Evolutionary conservation across 768 basidiomycete genomes (phyloP), one percentile per base, ranked within the genome.

Genomic region (Candolleomyces aberdarensis): DNA sequence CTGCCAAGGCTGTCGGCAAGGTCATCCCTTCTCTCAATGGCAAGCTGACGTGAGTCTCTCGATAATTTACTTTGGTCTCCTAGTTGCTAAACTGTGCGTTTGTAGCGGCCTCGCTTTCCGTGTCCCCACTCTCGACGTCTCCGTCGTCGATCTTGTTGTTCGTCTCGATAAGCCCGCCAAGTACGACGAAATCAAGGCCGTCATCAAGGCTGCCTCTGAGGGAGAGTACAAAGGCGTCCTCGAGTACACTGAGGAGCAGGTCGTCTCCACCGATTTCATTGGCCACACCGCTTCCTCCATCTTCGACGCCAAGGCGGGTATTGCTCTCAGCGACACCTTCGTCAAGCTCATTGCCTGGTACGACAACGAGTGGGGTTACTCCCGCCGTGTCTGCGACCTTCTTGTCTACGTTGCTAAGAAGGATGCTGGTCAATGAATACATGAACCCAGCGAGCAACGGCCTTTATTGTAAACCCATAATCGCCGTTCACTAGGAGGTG

Each of bases 1-100:
- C 96, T 65, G 96, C 96, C 75, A 99, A 98, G 86, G 95, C 95
- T 65, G 94, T 96, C 72, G 95, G 95, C 70, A 96, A 97, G 83
- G 95, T 99, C 77, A 98, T 98, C 74, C 96, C 96, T 62, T 74
- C 77, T 55, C 85, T 99, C 68, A 97, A 98, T 79, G 96, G 96
- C 80, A 98, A 98, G 82, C 88, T 99, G 72, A 98, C 95, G 91
- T 92, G 72, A 68, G 88, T 76, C 20, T 58, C 32, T 56, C 3
- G 36, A 54, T 58, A 32, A 43, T 32, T 39, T 61, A 52, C 60
- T 53, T 40, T 31, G 14, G 6, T 36, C 32, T 19, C 32, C 4
- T 52, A 13, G 13, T 26, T 17, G 11, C 20, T 49, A 49, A 58
- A 26, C 61, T 55, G n/a, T 62, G 22, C 66, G 56, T 17, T 32